A percentile compares a stretch with the other conserved stretches of the same genome.
These are phyloP conservation scores for Exophiala mesophila DNA, from an alignment of 2,329 filamentous ascomycete genomes.

Conservation along the genomic window DNA sequence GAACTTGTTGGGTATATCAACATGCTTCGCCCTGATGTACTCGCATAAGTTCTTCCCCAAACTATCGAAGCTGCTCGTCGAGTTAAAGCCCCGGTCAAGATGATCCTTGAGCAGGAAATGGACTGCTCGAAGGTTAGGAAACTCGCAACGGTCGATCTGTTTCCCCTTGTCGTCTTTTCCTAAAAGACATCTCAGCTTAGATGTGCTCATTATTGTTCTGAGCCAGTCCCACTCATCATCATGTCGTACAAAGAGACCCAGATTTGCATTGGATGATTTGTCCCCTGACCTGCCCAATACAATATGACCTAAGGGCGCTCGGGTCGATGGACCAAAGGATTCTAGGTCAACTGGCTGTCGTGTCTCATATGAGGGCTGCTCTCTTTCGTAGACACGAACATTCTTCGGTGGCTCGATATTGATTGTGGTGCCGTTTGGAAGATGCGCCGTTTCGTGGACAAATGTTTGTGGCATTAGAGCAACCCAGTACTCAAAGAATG, in stretches of 20 bases:
- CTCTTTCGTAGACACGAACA: constrained; percentile 17
- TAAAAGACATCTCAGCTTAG: constrained; percentile 32
- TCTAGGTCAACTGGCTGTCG: constrained; percentile 16
- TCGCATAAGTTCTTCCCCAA: constrained; percentile 17
- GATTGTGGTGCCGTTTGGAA: constrained; percentile 17
- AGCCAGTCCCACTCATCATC: constrained; percentile 33
- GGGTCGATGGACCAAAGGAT: constrained; percentile 27
- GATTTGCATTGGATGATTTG: constrained; percentile 37
- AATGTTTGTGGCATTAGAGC: constrained; percentile 28
- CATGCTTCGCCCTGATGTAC: constrained; percentile 15
- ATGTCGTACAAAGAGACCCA: constrained; percentile 34
- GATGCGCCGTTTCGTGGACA: constrained; percentile 27
- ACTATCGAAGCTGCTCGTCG: constrained; percentile 9
- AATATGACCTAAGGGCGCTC: constrained; percentile 39
- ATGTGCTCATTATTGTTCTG: constrained; percentile 35
- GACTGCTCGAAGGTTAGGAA: constrained; percentile 13
- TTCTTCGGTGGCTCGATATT: constrained; percentile 11
- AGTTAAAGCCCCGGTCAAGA: constrained; percentile 10
- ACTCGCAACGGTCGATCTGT: constrained; percentile 16
- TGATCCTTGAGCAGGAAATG: constrained; percentile 19
- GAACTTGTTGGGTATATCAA: constrained; percentile 18
- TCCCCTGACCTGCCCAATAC: constrained; percentile 40
- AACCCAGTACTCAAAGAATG: constrained; percentile 29
- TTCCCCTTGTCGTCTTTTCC: constrained; percentile 14
- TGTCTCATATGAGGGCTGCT: constrained; percentile 18